Evolutionary conservation across 768 basidiomycete genomes (phyloP), one percentile per base, ranked within the genome.

Genomic region (Suillus sp.): DNA sequence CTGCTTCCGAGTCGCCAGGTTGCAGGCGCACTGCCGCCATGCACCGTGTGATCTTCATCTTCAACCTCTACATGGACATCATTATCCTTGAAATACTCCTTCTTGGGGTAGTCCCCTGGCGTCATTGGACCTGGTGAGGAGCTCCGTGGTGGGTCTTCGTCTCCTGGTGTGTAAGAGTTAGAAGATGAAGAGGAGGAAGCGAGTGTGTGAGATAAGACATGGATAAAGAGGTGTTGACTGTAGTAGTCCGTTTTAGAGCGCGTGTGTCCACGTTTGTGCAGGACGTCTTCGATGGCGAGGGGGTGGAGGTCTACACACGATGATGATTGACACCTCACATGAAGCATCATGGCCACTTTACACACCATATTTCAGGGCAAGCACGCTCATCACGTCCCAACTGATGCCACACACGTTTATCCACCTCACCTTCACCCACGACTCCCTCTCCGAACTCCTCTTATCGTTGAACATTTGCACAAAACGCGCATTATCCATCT

Each of bases 181-280:
- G 61, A 60, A 42, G 53, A 58, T 4, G 42, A 35, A 10, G 42
- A 55, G 30, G 61, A 54, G 30, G 61, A 54, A 25, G 70, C 72
- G 32, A 91, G 78, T 53, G 86, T 79, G 69, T 93, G 91, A 65
- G 84, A 84, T 27, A 92, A 80, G 38, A 90, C 76, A 22, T 86
- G 84, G 42, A 91, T 75, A 77, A 92, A 92, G 25, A 93, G 81
- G 68, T 92, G 90, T 63, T 83, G 80, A 18, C 73, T 65, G 74
- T 88, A 92, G 70, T 91, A 92, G 70, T 91, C 89, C 13, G 82
- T 83, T 74, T 91, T 88, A 8, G 88, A 89, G 55, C 88, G 83
- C 34, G 78, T 81, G 40, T 83, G 81, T 22, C 78, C 76, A 40
- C 83, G 79, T 38, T 81, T 78, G 64, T 86, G 83, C 57, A 91